Conservation (phyloP, 2,329 filamentous ascomycete genomes). For the Talaromyces piceae region DNA sequence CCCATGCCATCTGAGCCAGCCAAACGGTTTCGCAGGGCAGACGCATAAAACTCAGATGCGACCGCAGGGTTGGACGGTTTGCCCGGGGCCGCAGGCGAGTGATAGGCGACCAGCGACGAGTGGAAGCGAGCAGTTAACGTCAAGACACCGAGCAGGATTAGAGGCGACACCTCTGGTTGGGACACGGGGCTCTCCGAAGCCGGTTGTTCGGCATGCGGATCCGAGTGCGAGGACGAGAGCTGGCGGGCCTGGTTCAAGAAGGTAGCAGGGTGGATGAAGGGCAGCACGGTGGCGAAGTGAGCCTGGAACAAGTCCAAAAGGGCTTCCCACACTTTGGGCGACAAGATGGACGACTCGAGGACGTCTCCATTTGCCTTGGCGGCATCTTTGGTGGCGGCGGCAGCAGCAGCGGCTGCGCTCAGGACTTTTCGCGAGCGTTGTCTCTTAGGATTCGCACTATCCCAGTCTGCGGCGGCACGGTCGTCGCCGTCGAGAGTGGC, state of each 20-base stretch:
- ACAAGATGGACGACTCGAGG: slow-evolving; percentile 45
- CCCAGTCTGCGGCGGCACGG: slow-evolving; percentile 32
- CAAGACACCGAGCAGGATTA: slow-evolving; percentile 50
- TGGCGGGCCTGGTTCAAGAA: slow-evolving; percentile 45
- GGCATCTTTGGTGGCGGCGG: slow-evolving; percentile 22
- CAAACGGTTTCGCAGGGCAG: slow-evolving; percentile 43
- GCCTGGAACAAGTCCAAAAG: slow-evolving; percentile 53
- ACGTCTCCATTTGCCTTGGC: slow-evolving; percentile 35
- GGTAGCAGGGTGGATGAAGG: slow-evolving; percentile 49
- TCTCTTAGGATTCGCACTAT: slow-evolving; percentile 32
- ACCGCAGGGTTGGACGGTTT: slow-evolving; percentile 42
- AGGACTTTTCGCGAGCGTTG: slow-evolving; percentile 31
- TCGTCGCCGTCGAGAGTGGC: slow-evolving; percentile 31
- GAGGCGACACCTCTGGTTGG: slow-evolving; percentile 35
- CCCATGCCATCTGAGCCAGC: slow-evolving; percentile 36
- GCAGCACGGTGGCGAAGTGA: slow-evolving; percentile 50
- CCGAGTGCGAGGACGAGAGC: slow-evolving; percentile 20
- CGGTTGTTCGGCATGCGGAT: slow-evolving; percentile 13
- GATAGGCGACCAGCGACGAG: slow-evolving; percentile 40
- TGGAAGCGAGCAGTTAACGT: slow-evolving; percentile 51
- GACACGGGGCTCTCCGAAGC: slow-evolving; percentile 20
- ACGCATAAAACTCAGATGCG: slow-evolving; percentile 50
- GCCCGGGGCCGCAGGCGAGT: slow-evolving; percentile 38
- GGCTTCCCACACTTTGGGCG: slow-evolving; percentile 49
- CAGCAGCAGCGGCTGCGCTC: slow-evolving; percentile 17